phyloP scores from a whole-genome alignment of 805 yeast genomes.

The Spathaspora sp. region DNA sequence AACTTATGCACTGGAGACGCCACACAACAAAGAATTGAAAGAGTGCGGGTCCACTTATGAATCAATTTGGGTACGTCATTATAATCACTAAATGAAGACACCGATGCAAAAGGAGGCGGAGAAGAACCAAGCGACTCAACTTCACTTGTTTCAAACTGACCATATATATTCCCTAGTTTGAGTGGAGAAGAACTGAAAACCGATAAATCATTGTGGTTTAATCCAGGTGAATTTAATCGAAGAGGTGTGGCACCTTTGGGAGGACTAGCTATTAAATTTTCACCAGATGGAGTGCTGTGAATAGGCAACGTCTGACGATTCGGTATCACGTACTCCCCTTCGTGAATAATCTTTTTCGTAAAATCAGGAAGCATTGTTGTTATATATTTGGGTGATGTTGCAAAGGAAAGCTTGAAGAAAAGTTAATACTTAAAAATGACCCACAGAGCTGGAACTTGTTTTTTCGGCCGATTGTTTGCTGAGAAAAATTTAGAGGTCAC shows the following conservation, averaged over 20 bases:
- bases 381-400: not conserved
- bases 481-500: not conserved
- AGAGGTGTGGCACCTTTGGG: slow-evolving; percentile 16
- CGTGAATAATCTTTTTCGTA: slow-evolving; percentile 25
- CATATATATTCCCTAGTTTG: not conserved
- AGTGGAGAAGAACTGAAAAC: not conserved
- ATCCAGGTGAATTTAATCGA: slow-evolving; percentile 18
- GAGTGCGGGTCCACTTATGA: slow-evolving; percentile 75
- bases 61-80: slow-evolving; percentile 29
- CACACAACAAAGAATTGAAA: slow-evolving; percentile 69
- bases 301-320: slow-evolving; percentile 25
- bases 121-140: slow-evolving; percentile 1
- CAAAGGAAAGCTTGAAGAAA: not conserved
- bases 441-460: too few species aligned
- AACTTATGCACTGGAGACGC: slow-evolving; percentile 56
- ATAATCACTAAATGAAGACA: not conserved
- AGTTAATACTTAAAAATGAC: too few species aligned
- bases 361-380: not conserved
- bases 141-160: slow-evolving; percentile 4
- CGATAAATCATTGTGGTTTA: not conserved
- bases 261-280: slow-evolving; percentile 7
- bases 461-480: not conserved
- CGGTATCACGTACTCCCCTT: slow-evolving; percentile 29
- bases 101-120: slow-evolving; percentile 4
- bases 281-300: slow-evolving; percentile 16